Base-by-base conservation (phyloP, 345 rosid genomes). In the Atalantia buxifolia region DNA sequence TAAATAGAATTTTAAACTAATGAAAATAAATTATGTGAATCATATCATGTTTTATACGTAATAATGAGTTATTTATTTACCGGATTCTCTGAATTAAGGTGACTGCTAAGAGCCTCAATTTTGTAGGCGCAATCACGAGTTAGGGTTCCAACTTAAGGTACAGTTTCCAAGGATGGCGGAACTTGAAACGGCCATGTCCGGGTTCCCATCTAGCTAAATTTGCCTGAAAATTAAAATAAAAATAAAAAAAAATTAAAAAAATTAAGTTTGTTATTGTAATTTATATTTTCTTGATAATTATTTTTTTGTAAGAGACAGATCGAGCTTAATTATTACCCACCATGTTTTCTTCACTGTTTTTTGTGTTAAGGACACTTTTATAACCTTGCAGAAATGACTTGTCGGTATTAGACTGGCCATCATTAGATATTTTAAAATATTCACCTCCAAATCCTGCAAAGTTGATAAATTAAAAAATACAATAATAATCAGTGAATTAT, bases 161-260 rank as follows among this genome's bases (percentile, higher is more conserved):
- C 12, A 77, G 81, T 53, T 87, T 75, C 90, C 86, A 88, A 1
- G 88, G 90, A 80, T 90, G 90, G 9, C 81, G 53, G 36, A 83
- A 88, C 45, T 48, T 16, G 76, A 90, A 87, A 45, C 72, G 72
- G 6, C 92, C 92, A 38, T 83, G 94, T 22, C 79, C 3, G 10
- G 90, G 94, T 65, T 88, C 90, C 90, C 90, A 88, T 64, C 78
- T 72, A 19, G 89, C 89, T 16, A 64, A 64, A 31, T 31, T 31
- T 31, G 68, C 24, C 68, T 31, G 68, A 18, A 6, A 64, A 31
- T 6, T 5, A 31, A 61, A 61, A n/a, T n/a, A n/a, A n/a, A n/a
- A n/a, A n/a, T n/a, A n/a, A n/a, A n/a, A n/a, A n/a, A n/a, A n/a
- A n/a, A 24, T 25, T 24, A 9, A 24, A 60, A 13, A 9, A 9